A percentile compares a stretch with the other conserved stretches of the same genome.
These are phyloP conservation scores for Triadica sebifera DNA, from an alignment of 345 rosid genomes.

Conservation along the genomic window DNA sequence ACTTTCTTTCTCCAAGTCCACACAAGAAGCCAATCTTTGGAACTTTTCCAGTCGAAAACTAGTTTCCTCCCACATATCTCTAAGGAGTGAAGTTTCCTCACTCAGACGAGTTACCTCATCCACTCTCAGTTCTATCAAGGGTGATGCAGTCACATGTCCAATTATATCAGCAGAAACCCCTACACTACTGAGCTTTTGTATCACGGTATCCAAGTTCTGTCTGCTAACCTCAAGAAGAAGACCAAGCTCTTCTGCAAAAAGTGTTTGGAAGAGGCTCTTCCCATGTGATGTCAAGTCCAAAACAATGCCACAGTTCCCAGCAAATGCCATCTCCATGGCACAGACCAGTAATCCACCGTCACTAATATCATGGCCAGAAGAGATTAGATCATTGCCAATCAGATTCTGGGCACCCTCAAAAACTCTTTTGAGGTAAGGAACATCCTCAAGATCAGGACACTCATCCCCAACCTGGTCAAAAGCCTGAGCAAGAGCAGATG, in stretches of 20 bases:
- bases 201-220: constrained; percentile 51
- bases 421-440: constrained; percentile 61
- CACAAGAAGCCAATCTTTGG: constrained; percentile 79
- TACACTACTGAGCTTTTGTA: constrained; percentile 43
- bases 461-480: constrained; percentile 80
- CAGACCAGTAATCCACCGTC: constrained; percentile 82
- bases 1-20: constrained; percentile 82
- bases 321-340: constrained; percentile 89
- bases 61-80: constrained; percentile 95
- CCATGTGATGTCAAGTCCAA: constrained; percentile 57
- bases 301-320: constrained; percentile 72
- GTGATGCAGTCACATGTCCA: constrained; percentile 65
- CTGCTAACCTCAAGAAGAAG: constrained; percentile 73
- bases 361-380: constrained; percentile 92
- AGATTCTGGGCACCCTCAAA: constrained; percentile 74
- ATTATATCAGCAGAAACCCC: constrained; percentile 60
- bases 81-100: constrained; percentile 58
- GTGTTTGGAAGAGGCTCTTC: constrained; percentile 65
- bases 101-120: constrained; percentile 55
- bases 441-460: constrained; percentile 89
- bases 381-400: constrained; percentile 53
- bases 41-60: constrained; percentile 79
- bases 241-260: constrained; percentile 88
- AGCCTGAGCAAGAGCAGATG: constrained; percentile 84
- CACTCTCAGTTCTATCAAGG: constrained; percentile 52